Evolutionary conservation across 2,329 filamentous ascomycete genomes (phyloP), one percentile per base, ranked within the genome.

Genomic region (Nothophaeocryptopus gaeumannii): DNA sequence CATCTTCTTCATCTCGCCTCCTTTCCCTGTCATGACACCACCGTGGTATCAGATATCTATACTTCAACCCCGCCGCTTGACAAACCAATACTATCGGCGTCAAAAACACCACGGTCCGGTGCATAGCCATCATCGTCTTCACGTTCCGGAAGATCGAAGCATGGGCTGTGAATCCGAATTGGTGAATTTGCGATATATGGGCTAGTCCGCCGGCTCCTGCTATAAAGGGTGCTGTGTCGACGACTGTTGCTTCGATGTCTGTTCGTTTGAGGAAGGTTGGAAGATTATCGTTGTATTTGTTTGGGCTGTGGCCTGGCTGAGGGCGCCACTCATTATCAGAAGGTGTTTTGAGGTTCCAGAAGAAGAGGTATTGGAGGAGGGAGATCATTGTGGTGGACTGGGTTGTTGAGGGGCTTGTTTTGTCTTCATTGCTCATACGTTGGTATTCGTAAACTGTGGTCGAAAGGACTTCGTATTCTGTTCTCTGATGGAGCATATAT

Each of bases 291-390:
- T 55, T 52, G 45, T 58, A 50, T 50, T 51, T 51, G 5, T 44
- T 58, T 12, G 56, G 51, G 16, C 45, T 54, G 8, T 44, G 50
- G 34, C 57, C 56, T 29, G 61, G 58, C 29, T 56, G 31, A 1
- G 64, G 65, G 26, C 60, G 64, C 64, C 64, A 67, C 26, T 51
- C 45, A 50, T 67, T 67, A 50, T 61, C 56, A 5, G 37, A 36
- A 9, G 59, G 51, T 2, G 51, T 51, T 52, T 67, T 66, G 52
- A 50, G 39, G 40, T 60, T 60, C 63, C 63, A 66, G 60, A 58
- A 66, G 56, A 65, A 61, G 44, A 66, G 57, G 50, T 58, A 55
- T 49, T 57, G 44, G 11, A 61, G 46, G 33, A 54, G 34, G 2
- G 54, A 35, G 44, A 53, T 52, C 30, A 29, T 52, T 8, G 13